These are phyloP conservation scores for Noccaea caerulescens DNA, from an alignment of 345 rosid species.

Conservation along the genomic window DNA sequence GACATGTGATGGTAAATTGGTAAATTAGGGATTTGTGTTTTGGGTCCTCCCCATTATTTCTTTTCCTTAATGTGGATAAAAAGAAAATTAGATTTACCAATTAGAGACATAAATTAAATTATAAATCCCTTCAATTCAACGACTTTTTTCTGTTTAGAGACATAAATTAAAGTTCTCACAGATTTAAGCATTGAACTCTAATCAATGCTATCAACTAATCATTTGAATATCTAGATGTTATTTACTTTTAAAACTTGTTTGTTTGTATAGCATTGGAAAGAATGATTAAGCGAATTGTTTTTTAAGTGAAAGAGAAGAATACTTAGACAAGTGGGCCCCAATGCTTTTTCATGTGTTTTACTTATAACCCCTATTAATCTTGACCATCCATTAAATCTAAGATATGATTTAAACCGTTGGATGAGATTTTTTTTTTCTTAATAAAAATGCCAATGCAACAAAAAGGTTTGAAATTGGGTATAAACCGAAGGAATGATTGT, in stretches of 20 bases:
- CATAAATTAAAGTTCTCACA: not conserved
- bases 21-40: not conserved
- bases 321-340: too few species aligned
- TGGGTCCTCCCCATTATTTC: not conserved
- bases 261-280: not conserved
- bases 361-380: too few species aligned
- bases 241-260: not conserved
- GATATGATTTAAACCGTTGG: too few species aligned
- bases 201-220: not conserved
- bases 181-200: not conserved
- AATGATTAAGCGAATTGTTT: not conserved
- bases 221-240: not conserved
- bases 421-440: too few species aligned
- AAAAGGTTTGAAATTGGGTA: too few species aligned
- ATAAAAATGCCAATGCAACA: too few species aligned
- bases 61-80: constrained; percentile 6
- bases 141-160: not conserved
- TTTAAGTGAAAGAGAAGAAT: too few species aligned
- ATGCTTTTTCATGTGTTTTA: too few species aligned
- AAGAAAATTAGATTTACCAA: not conserved
- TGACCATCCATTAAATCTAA: too few species aligned
- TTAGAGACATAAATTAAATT: not conserved
- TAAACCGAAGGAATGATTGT: too few species aligned
- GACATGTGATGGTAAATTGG: constrained; percentile 33
- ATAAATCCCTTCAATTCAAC: too few species aligned